Evolutionary conservation across 2,329 filamentous ascomycete genomes (phyloP).

Genomic region (Apiospora kogelbergensis): DNA sequence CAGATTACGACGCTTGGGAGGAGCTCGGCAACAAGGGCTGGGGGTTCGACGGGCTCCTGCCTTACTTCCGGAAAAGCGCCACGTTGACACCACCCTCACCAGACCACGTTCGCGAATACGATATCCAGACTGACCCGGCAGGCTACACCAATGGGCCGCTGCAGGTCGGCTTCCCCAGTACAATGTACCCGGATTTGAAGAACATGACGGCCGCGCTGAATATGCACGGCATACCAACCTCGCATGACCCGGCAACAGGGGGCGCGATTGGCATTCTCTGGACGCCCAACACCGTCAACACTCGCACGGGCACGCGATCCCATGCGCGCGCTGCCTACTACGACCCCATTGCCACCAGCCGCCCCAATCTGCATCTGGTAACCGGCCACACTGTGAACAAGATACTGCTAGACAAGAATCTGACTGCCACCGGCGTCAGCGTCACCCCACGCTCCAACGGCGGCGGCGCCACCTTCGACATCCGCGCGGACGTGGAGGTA

Average conservation of each 20-base stretch:
- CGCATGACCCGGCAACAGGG: background rate
- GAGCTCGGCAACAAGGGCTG: conserved; percentile 36
- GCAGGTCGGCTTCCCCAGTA: conserved; percentile 9
- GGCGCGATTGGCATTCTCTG: background rate
- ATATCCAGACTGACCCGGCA: conserved; percentile 9
- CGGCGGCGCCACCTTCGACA: conserved; percentile 7
- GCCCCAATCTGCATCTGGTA: conserved; percentile 11
- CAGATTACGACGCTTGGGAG: conserved; percentile 37
- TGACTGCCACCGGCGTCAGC: conserved; percentile 6
- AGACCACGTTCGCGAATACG: conserved; percentile 12
- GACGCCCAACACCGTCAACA: conserved; percentile 6
- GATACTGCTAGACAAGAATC: background rate
- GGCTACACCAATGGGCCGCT: conserved; percentile 10
- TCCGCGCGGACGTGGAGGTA: conserved; percentile 22
- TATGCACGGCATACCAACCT: background rate
- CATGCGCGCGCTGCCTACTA: conserved; percentile 13
- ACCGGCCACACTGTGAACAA: conserved; percentile 8
- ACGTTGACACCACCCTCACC: conserved; percentile 9
- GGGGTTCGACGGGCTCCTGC: conserved; percentile 34
- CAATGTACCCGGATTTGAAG: conserved; percentile 10
- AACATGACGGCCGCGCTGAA: conserved; percentile 1
- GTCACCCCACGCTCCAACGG: background rate
- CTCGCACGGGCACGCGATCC: conserved; percentile 6
- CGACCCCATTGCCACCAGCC: background rate
- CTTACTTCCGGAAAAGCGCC: conserved; percentile 29